Evolutionary conservation across 768 basidiomycete genomes (phyloP).

Genomic region (Xerocomellus amylosporus): DNA sequence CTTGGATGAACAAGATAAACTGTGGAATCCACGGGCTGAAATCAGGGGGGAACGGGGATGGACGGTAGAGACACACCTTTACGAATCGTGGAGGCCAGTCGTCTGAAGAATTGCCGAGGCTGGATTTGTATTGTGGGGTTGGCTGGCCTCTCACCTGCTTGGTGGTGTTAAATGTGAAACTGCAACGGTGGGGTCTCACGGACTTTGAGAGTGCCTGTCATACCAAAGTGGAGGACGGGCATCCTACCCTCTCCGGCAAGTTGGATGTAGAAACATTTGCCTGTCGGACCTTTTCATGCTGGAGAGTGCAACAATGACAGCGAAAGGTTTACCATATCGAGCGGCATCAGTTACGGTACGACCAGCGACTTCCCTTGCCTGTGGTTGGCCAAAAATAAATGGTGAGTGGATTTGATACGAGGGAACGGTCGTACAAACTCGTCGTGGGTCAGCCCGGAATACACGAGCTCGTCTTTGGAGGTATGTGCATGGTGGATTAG

Average conservation of each 20-base stretch:
- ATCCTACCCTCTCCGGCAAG: conserved; percentile 58
- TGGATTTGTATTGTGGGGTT: conserved; percentile 49
- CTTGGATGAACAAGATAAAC: conserved; percentile 64
- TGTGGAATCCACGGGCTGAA: conserved; percentile 21
- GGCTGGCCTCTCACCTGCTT: conserved; percentile 46
- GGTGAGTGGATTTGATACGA: background rate
- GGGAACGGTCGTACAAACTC: conserved; percentile 54
- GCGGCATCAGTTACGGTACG: conserved; percentile 46
- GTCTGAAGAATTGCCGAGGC: conserved; percentile 38
- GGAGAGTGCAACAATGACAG: background rate
- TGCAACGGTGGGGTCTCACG: background rate
- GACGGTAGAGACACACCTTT: conserved; percentile 42
- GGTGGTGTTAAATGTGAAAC: background rate
- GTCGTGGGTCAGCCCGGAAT: conserved; percentile 48
- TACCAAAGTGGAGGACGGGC: conserved; percentile 79
- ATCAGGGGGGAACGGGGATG: background rate
- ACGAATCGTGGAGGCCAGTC: conserved; percentile 66
- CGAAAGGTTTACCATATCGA: conserved; percentile 49
- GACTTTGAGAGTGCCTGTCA: conserved; percentile 82
- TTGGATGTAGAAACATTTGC: conserved; percentile 66
- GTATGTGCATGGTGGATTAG: conserved; percentile 56
- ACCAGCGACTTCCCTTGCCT: conserved; percentile 55
- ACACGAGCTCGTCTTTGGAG: conserved; percentile 60
- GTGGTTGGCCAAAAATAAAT: conserved; percentile 3
- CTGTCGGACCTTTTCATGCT: conserved; percentile 27